Base-by-base conservation (phyloP, 1,284 basidiomycete genomes). In the Pterula multifida region DNA sequence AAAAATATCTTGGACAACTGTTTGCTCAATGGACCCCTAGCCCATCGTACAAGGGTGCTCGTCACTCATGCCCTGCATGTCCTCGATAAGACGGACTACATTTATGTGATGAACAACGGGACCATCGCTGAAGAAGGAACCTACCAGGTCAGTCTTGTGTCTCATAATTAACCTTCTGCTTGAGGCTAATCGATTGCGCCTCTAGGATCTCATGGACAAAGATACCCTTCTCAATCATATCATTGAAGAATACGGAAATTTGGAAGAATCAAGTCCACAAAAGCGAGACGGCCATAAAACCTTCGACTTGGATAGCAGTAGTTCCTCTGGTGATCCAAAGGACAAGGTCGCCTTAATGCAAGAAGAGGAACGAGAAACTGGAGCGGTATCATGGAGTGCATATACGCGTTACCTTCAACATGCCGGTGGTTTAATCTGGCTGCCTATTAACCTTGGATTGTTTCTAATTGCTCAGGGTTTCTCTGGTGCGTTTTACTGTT, bases 51-150 rank as follows among this genome's bases (percentile, higher is more conserved):
- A 0, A 63, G 79, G 12, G 64, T 84, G 6, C 62, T 84, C 11
- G 78, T 79, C 32, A 80, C 78, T 1, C 80, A 84, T 56, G 71
- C 76, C 17, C 64, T 78, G 36, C 68, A 70, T 49, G 69, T 79
- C 22, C 63, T 80, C 3, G 72, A 73, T 46, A 65, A 70, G 56
- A 63, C 65, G 2, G 66, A 68, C 57, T 65, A 71, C 54, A 73
- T 84, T 51, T 76, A 80, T 58, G 68, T 75, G 36, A 70, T 79
- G 55, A 78, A 81, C 39, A 68, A 78, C 50, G 78, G 78, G 9
- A 59, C 58, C 9, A 68, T 78, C 22, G 72, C 61, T 21, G 76
- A 78, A 58, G 61, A 67, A 51, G 75, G 75, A 32, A 70, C 70
- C 0, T 77, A 68, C 57, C 53, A 67, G 50, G 69, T 69, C 46